phyloP scores from a whole-genome alignment of 257 asterid species.

The Nicotiana attenuata region DNA sequence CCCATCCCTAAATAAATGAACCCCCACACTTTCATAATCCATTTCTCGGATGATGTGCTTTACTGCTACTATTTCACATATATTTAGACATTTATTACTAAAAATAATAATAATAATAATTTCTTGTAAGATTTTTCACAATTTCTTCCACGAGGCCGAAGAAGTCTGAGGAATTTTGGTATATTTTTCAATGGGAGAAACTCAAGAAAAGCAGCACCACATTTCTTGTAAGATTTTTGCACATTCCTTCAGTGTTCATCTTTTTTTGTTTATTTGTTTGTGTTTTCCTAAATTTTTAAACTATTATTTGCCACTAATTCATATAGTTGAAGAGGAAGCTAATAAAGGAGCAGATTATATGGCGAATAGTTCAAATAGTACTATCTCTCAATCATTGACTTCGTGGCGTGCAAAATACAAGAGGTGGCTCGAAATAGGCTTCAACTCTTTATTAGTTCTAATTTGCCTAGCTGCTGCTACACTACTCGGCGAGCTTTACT shows the following conservation, averaged over 20 bases:
- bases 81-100: neutral
- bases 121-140: too few species aligned
- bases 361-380: neutral
- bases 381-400: neutral
- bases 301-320: neutral
- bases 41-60: neutral
- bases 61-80: neutral
- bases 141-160: too few species aligned
- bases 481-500: conserved; percentile 36
- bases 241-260: neutral
- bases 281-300: neutral
- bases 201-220: neutral
- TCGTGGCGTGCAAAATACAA: neutral
- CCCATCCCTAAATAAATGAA: neutral
- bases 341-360: neutral
- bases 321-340: neutral
- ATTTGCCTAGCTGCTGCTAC: conserved; percentile 29
- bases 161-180: neutral
- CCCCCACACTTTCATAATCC: neutral
- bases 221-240: neutral
- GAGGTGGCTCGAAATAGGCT: conserved; percentile 24
- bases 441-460: conserved; percentile 24
- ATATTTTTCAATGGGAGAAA: neutral
- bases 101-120: too few species aligned
- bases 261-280: too few species aligned